phyloP scores from a whole-genome alignment of 1,139 yeast species.

The Scheffersomyces insectosa region DNA sequence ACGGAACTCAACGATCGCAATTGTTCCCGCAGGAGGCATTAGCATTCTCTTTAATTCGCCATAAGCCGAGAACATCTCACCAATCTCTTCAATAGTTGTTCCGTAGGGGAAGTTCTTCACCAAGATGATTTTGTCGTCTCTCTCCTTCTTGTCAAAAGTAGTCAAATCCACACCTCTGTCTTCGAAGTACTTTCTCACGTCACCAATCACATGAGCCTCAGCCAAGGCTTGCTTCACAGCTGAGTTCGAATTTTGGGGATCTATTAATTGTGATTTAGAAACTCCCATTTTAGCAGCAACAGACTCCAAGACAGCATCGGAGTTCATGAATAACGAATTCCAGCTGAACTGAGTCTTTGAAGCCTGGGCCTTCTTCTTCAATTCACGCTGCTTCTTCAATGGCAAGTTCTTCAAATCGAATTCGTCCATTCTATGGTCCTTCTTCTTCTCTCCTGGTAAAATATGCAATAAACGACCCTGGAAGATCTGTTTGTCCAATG shows the following conservation, averaged over 20 bases:
- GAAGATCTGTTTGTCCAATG: conserved; percentile 83
- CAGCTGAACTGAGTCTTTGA: conserved; percentile 85
- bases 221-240: conserved; percentile 99
- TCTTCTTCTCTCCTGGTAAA: conserved; percentile 80
- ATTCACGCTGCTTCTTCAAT: conserved; percentile 82
- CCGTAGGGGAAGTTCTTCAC: conserved; percentile 91
- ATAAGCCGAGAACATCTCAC: conserved; percentile 74
- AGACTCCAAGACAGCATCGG: conserved; percentile 88
- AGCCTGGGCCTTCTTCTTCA: conserved; percentile 83
- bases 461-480: conserved; percentile 94
- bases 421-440: conserved; percentile 79
- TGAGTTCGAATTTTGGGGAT: conserved; percentile 82
- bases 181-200: conserved; percentile 85
- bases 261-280: conserved; percentile 77
- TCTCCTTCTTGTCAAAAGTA: conserved; percentile 67
- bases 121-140: conserved; percentile 78
- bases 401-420: conserved; percentile 89
- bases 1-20: conserved; percentile 91
- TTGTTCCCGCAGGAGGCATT: conserved; percentile 97
- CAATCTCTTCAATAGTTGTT: conserved; percentile 75
- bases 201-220: conserved; percentile 93
- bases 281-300: conserved; percentile 86
- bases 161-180: conserved; percentile 80
- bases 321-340: conserved; percentile 91
- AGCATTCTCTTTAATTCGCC: conserved; percentile 80